Evolutionary conservation across 208 protist genomes (phyloP).

Genomic region (Crithidia mellificae): DNA sequence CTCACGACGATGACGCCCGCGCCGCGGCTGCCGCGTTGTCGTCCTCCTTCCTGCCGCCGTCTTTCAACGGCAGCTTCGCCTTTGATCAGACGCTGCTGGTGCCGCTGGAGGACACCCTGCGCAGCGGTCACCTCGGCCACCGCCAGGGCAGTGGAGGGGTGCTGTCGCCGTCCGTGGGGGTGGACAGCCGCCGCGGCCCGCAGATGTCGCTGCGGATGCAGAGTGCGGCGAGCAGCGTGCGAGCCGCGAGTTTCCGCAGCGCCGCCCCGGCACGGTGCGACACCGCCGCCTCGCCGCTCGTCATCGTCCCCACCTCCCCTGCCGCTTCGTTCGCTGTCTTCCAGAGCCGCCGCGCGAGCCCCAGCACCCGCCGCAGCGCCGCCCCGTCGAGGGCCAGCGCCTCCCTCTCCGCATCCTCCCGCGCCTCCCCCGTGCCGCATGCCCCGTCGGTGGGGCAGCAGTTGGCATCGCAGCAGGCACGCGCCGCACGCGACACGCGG

Average conservation of each 20-base stretch:
- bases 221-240: neutral
- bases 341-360: neutral
- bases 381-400: constrained; percentile 10
- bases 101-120: constrained; percentile 22
- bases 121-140: neutral
- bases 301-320: constrained; percentile 13
- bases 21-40: constrained; percentile 10
- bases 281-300: constrained; percentile 7
- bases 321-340: constrained; percentile 14
- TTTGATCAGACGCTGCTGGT: constrained; percentile 50
- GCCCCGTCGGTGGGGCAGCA: constrained; percentile 21
- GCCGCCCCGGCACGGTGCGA: constrained; percentile 20
- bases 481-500: constrained; percentile 21
- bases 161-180: constrained; percentile 3
- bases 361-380: neutral
- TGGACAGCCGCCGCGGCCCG: neutral
- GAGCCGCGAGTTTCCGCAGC: constrained; percentile 20
- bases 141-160: neutral
- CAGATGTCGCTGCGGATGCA: neutral
- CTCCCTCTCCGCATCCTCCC: constrained; percentile 4
- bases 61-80: constrained; percentile 29
- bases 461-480: constrained; percentile 26
- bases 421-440: constrained; percentile 24
- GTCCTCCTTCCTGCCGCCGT: constrained; percentile 10
- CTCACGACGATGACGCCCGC: neutral